phyloP scores from a whole-genome alignment of 2,329 filamentous ascomycete genomes.

The Thielaviopsis musarum region DNA sequence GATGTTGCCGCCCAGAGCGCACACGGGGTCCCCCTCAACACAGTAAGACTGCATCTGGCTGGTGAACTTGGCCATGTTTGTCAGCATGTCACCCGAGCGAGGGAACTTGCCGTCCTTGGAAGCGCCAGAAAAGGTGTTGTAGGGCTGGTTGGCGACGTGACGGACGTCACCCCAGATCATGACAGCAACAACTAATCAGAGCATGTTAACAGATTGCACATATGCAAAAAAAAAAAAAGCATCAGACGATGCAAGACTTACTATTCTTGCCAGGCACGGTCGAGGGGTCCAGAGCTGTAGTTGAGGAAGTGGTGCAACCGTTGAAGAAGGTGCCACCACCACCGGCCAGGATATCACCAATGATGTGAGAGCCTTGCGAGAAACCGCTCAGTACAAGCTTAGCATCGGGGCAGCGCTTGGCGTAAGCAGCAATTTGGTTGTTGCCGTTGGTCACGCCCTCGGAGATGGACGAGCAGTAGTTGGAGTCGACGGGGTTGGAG shows the following conservation, averaged over 20 bases:
- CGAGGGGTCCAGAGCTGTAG: slow-evolving; percentile 14
- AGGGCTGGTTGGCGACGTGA: slow-evolving; percentile 21
- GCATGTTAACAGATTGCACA: background rate
- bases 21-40: slow-evolving; percentile 22
- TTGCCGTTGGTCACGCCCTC: slow-evolving; percentile 21
- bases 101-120: slow-evolving; percentile 17
- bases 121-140: slow-evolving; percentile 19
- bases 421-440: slow-evolving; percentile 23
- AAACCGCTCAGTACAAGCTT: slow-evolving; percentile 26
- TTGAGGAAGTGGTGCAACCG: background rate
- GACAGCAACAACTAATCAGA: slow-evolving; percentile 19
- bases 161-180: slow-evolving; percentile 21
- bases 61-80: slow-evolving; percentile 17
- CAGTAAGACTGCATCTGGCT: slow-evolving; percentile 21
- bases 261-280: slow-evolving; percentile 20
- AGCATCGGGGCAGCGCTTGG: slow-evolving; percentile 22
- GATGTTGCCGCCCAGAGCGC: slow-evolving; percentile 18
- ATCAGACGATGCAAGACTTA: slow-evolving; percentile 15
- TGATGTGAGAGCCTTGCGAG: slow-evolving; percentile 21
- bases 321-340: slow-evolving; percentile 1
- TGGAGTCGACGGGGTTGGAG: slow-evolving; percentile 17
- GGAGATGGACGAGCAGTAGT: slow-evolving; percentile 22
- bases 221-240: background rate
- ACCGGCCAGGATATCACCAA: slow-evolving; percentile 22
- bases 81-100: slow-evolving; percentile 18